Evolutionary conservation across 2,329 filamentous ascomycete genomes (phyloP), one percentile per base, ranked within the genome.

Genomic region (Beauveria scarabaeidicola): DNA sequence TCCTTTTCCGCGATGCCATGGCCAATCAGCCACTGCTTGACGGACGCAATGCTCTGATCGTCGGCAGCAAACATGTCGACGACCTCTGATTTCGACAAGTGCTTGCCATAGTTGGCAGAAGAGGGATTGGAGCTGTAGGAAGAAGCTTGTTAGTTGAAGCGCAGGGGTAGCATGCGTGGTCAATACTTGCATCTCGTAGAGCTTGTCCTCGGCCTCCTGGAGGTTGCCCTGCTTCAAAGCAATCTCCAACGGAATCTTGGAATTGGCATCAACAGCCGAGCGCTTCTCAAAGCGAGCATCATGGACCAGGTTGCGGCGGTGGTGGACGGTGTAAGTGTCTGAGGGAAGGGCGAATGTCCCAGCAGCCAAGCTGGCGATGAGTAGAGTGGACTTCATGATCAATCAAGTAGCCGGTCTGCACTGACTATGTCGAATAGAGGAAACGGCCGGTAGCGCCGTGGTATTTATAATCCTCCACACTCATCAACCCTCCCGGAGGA

Each of bases 11-110:
- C 66, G 47, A 86, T 80, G 7, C 83, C 84, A 23, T 77, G 75
- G 5, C 70, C 67, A 21, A 73, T 68, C n/a, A 86, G 74, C 83
- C 83, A 86, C 9, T 72, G 65, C 64, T 76, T 76, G 32, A 85
- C 79, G 1, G 76, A 69, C 17, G 77, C 71, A 3, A 84, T 75
- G 5, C 79, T 72, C 46, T 81, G 76, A 7, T 70, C 63, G 15
- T 63, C 65, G 0, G 75, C 74, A 9, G 76, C 71, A 68, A 80
- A 80, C 54, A 72, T 75, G 11, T 75, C 70, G 9, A 72, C 68
- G 2, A 80, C 68, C 64, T 78, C 68, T 25, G 76, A 68, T 2
- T 71, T 64, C 6, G 74, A 73, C 75, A 77, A 79, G 68, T 80
- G 77, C 60, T 74, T 73, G 57, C 78, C 77, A 63, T 79, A 80